These are phyloP conservation scores for Candida pseudoglaebosa DNA, from an alignment of 805 yeast species.

Conservation along the genomic window DNA sequence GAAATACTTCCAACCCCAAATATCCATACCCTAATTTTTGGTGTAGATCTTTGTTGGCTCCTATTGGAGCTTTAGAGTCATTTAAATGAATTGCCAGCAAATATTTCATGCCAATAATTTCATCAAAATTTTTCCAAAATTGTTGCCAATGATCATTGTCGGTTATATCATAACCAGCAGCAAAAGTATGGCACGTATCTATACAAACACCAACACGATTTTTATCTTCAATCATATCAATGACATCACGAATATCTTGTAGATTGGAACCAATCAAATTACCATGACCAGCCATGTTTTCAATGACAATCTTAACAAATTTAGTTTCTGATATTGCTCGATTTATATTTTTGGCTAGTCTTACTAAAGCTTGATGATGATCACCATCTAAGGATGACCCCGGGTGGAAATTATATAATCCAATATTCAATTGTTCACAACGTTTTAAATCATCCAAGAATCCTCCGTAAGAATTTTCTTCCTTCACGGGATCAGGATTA, in stretches of 20 bases:
- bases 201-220: constrained; percentile 89
- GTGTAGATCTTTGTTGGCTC: constrained; percentile 87
- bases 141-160: constrained; percentile 50
- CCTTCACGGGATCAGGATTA: constrained; percentile 81
- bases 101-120: constrained; percentile 68
- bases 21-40: constrained; percentile 88
- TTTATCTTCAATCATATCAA: constrained; percentile 75
- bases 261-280: constrained; percentile 79
- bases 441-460: constrained; percentile 83
- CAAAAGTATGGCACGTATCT: constrained; percentile 95
- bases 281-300: constrained; percentile 98
- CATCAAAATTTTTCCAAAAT: constrained; percentile 78
- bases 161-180: constrained; percentile 92
- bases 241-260: constrained; percentile 71
- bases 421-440: constrained; percentile 82
- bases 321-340: constrained; percentile 67
- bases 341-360: constrained; percentile 77
- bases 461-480: constrained; percentile 67
- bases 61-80: constrained; percentile 92
- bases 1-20: constrained; percentile 79
- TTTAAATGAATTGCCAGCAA: constrained; percentile 81
- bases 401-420: constrained; percentile 87
- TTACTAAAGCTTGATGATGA: constrained; percentile 57
- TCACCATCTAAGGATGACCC: constrained; percentile 80
- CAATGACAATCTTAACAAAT: constrained; percentile 84